Evolutionary conservation across 495 filamentous ascomycete genomes (phyloP).

Genomic region (Xylaria palmicola): DNA sequence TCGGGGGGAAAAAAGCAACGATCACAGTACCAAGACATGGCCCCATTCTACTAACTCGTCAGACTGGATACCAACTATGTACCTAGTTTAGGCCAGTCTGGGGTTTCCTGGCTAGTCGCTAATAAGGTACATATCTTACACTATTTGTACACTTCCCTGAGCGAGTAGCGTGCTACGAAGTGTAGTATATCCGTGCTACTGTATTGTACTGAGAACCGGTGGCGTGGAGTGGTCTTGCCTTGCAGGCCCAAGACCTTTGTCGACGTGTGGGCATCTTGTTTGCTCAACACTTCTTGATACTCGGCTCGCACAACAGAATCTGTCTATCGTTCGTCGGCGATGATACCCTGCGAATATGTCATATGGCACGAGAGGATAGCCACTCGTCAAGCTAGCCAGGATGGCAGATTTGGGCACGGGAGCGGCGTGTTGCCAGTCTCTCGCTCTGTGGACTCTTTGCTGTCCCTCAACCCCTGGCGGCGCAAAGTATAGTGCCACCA

Average conservation of each 20-base stretch:
- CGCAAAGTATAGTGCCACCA: neutral
- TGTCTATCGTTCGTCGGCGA: neutral
- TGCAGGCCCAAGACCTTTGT: neutral
- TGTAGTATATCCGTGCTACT: no score
- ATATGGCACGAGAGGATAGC: neutral
- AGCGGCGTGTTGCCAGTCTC: neutral
- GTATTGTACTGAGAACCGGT: no score
- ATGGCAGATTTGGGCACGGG: neutral
- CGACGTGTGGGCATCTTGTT: neutral
- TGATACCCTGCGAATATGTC: neutral
- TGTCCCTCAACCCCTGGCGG: neutral
- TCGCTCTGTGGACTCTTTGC: neutral
- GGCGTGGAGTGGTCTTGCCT: no score
- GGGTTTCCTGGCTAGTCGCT: neutral
- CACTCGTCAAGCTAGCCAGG: neutral
- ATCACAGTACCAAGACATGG: neutral
- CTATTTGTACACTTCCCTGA: no score
- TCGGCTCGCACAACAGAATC: conserved; percentile 7
- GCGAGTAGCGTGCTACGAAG: neutral
- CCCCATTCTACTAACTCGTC: neutral
- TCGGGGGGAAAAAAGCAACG: neutral
- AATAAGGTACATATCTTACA: no score
- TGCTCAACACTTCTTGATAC: neutral
- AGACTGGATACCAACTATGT: neutral
- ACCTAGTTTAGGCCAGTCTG: neutral